Percentiles rank a stretch among this genome's conserved stretches.
Evolutionary conservation across 176 grass and related monocot genomes (phyloP).

Genomic region (Phoenix dactylifera): DNA sequence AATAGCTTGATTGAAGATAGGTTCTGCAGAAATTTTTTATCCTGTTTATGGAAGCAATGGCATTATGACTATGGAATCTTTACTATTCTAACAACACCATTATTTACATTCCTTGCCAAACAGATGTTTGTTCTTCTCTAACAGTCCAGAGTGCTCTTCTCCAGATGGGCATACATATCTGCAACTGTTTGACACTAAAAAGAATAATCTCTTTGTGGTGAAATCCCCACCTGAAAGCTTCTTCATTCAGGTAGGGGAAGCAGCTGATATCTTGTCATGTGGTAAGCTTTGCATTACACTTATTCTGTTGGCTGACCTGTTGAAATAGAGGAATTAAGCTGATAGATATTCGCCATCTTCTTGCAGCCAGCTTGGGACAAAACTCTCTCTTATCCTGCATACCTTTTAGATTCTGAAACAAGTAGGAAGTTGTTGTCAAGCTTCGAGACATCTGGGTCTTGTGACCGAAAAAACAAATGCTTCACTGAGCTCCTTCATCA

Average conservation of each 20-base stretch:
- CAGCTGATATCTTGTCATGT: constrained; percentile 60
- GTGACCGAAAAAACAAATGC: constrained; percentile 1
- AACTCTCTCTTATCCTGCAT: constrained; percentile 33
- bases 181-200: constrained; percentile 47
- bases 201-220: constrained; percentile 46
- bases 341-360: constrained; percentile 82
- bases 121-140: constrained; percentile 19
- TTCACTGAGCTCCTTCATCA: neutral
- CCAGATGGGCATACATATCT: constrained; percentile 46
- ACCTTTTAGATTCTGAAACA: constrained; percentile 23
- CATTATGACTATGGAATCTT: constrained; percentile 84
- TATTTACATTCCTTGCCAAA: constrained; percentile 35
- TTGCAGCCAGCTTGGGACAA: constrained; percentile 75
- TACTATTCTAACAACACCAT: constrained; percentile 66
- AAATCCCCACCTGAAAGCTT: constrained; percentile 54
- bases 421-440: neutral
- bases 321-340: constrained; percentile 38
- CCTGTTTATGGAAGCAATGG: constrained; percentile 84
- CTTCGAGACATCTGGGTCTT: neutral
- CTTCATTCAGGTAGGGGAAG: constrained; percentile 78
- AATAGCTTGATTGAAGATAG: neutral
- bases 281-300: constrained; percentile 69
- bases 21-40: constrained; percentile 2
- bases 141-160: constrained; percentile 29
- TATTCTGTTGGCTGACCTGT: constrained; percentile 54